Evolutionary conservation across 2,329 filamentous ascomycete species (phyloP), one percentile per base, ranked within the genome.

Genomic region (Dactylellina sp.): DNA sequence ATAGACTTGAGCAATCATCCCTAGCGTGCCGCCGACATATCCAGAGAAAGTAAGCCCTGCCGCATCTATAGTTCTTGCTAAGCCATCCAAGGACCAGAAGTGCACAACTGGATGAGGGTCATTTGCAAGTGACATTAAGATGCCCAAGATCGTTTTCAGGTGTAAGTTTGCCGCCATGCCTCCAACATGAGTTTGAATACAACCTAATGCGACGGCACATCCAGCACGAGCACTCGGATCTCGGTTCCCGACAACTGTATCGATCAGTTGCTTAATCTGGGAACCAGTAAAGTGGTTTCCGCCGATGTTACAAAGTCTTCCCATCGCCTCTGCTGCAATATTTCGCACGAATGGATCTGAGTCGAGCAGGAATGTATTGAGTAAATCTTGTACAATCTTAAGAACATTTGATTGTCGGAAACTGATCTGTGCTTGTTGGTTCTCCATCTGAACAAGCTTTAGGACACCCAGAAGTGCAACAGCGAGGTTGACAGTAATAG

Each of bases 151-250:
- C 0, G 93, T 97, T 83, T 98, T 98, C 56, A 99, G 85, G 80
- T 99, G 95, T 78, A 95, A 93, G 2, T 93, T 93, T 62, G 95
- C 95, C 60, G 95, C 95, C 93, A 99, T 98, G 65, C 95, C 94
- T 66, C 95, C 96, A 35, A 99, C 91, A 80, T 97, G 93, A 16
- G 92, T 91, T 82, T 99, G 93, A 57, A 99, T 98, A 65, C 90
- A 91, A 7, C 95, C 95, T 28, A 99, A 83, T 11, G 95, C 93
- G 84, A 96, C 92, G 14, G 96, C 95, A 81, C 94, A 99, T 9
- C 95, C 95, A 47, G 96, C 93, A 80, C 95, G 89, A 39, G 93
- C 93, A 80, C 91, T 94, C 0, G 95, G 95, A 80, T 99, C 95
- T 62, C 94, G 87, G 81, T 99, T 97, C 47, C 89, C 87, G 4